Conservation (phyloP, 768 basidiomycete genomes). For the Lactarius hengduanensis region DNA sequence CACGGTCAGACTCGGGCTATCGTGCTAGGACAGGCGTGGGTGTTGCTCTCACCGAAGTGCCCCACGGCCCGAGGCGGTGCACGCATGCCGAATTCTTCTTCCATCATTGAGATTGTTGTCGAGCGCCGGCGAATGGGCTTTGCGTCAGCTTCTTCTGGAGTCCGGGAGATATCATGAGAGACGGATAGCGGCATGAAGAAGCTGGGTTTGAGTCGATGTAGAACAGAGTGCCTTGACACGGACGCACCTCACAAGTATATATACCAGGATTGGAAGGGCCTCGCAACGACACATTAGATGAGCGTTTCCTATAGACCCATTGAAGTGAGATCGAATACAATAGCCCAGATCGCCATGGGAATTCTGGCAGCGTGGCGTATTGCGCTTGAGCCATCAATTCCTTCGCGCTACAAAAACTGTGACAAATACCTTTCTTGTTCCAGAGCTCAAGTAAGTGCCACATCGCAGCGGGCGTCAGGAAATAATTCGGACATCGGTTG, state of each 20-base stretch:
- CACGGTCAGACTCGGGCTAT: background rate
- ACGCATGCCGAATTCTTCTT: slow-evolving; percentile 18
- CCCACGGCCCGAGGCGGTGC: background rate
- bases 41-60: slow-evolving; percentile 10
- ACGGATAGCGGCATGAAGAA: background rate
- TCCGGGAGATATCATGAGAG: background rate
- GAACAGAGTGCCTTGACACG: background rate
- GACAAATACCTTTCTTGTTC: background rate
- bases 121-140: slow-evolving; percentile 7
- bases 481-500: background rate
- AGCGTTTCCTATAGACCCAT: background rate
- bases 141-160: background rate
- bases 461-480: background rate
- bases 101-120: slow-evolving; percentile 20
- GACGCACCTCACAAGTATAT: background rate
- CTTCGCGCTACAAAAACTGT: background rate
- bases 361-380: background rate
- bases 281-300: background rate
- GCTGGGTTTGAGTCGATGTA: background rate
- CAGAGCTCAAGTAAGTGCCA: background rate
- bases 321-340: background rate
- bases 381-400: background rate
- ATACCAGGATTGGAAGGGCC: background rate
- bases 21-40: background rate
- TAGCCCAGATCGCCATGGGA: background rate